Percentiles rank a stretch among this genome's conserved stretches.
phyloP scores from a whole-genome alignment of 495 filamentous ascomycete species.

The Bryoglossum gracile region DNA sequence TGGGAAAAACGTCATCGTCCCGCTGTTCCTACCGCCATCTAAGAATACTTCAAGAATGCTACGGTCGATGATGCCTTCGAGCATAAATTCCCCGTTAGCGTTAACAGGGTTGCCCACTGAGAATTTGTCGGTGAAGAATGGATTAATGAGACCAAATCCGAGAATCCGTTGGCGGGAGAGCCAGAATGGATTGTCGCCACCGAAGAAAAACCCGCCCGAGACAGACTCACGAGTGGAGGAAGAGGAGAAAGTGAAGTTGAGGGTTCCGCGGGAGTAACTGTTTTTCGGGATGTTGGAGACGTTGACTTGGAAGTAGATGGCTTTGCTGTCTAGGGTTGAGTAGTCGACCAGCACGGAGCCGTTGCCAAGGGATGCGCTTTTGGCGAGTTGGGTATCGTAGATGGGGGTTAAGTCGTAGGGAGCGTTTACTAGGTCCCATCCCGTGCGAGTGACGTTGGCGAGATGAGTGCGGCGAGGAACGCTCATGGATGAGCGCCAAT shows the following conservation, averaged over 20 bases:
- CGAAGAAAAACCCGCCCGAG: conserved; percentile 38
- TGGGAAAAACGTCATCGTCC: conserved; percentile 40
- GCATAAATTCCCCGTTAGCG: conserved; percentile 24
- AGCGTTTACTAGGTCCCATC: conserved; percentile 37
- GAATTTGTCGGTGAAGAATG: conserved; percentile 45
- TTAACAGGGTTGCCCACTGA: conserved; percentile 31
- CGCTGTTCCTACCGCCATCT: conserved; percentile 35
- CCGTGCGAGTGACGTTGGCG: conserved; percentile 33
- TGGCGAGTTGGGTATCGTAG: conserved; percentile 26
- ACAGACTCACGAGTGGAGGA: conserved; percentile 39
- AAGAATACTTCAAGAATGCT: conserved; percentile 46
- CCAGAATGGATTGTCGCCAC: conserved; percentile 40
- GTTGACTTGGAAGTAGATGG: conserved; percentile 39
- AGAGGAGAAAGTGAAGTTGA: conserved; percentile 45
- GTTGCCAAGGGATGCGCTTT: conserved; percentile 28
- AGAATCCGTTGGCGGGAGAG: conserved; percentile 36
- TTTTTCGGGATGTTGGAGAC: conserved; percentile 32
- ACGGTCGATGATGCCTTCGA: conserved; percentile 41
- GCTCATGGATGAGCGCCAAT: conserved; percentile 47
- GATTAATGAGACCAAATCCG: conserved; percentile 33
- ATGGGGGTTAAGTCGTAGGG: conserved; percentile 33
- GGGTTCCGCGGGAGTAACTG: conserved; percentile 30
- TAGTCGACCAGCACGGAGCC: conserved; percentile 35
- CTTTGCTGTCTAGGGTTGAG: conserved; percentile 33
- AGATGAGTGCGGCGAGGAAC: conserved; percentile 39